Evolutionary conservation across 2,329 filamentous ascomycete species (phyloP).

Genomic region (Verticillium isaacii): DNA sequence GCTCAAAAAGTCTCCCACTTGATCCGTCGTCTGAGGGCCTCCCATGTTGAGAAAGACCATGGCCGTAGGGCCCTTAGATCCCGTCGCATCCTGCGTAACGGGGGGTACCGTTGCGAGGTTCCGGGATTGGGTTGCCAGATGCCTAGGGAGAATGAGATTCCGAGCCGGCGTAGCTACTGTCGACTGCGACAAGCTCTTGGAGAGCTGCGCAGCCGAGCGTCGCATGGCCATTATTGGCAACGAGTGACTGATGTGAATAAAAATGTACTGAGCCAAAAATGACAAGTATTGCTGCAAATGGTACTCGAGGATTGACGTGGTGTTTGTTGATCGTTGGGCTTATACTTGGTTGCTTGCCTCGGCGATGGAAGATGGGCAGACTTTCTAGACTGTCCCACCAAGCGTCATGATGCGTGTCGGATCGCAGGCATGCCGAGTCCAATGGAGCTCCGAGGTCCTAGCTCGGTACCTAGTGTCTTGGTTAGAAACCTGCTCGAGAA

Average conservation of each 20-base stretch:
- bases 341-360: background rate
- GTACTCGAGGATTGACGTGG: background rate
- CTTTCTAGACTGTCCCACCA: background rate
- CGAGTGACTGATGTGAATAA: background rate
- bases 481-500: background rate
- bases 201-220: conserved; percentile 31
- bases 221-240: conserved; percentile 31
- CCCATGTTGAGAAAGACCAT: conserved; percentile 99
- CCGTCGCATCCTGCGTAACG: conserved; percentile 71
- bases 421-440: background rate
- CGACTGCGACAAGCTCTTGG: conserved; percentile 19
- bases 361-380: background rate
- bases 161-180: conserved; percentile 9
- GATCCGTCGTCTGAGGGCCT: conserved; percentile 79
- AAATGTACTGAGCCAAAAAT: background rate
- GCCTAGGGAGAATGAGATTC: conserved; percentile 19
- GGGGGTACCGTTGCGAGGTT: conserved; percentile 64
- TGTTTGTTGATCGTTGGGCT: background rate
- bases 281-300: background rate
- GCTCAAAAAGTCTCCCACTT: conserved; percentile 86
- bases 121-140: conserved; percentile 34
- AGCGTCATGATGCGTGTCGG: background rate
- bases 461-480: background rate
- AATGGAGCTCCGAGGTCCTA: background rate
- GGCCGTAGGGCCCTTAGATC: conserved; percentile 77